These are phyloP conservation scores for Actinomucor elegans DNA, from an alignment of 371 early-diverging fungal species.

Conservation along the genomic window DNA sequence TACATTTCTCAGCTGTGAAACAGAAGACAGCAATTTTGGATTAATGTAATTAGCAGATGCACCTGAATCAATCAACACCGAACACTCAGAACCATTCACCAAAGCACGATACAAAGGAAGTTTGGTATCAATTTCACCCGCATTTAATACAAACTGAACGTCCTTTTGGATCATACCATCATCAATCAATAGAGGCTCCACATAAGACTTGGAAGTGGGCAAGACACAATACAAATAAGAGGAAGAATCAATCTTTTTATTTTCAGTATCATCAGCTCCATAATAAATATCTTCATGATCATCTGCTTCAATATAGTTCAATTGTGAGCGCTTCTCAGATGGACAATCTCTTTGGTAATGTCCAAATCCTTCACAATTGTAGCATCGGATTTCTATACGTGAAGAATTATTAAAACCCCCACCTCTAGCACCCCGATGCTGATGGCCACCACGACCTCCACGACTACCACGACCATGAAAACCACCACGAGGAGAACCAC, in stretches of 20 bases:
- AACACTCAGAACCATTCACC: too few species aligned
- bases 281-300: background rate
- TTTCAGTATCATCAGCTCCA: background rate
- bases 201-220: background rate
- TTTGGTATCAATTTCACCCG: too few species aligned
- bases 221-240: background rate
- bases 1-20: too few species aligned
- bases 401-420: background rate
- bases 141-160: background rate
- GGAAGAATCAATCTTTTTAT: background rate
- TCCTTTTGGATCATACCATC: background rate
- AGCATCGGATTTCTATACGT: background rate
- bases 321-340: background rate
- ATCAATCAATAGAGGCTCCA: background rate
- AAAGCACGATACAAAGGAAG: too few species aligned
- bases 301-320: background rate
- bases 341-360: background rate
- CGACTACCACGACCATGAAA: background rate
- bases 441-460: too few species aligned
- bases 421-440: too few species aligned
- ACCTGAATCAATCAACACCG: too few species aligned
- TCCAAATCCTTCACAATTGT: background rate
- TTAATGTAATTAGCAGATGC: too few species aligned
- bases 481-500: background rate
- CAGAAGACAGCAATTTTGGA: too few species aligned